Evolutionary conservation across 2,329 filamentous ascomycete genomes (phyloP).

Genomic region (Byssochlamys sp.): DNA sequence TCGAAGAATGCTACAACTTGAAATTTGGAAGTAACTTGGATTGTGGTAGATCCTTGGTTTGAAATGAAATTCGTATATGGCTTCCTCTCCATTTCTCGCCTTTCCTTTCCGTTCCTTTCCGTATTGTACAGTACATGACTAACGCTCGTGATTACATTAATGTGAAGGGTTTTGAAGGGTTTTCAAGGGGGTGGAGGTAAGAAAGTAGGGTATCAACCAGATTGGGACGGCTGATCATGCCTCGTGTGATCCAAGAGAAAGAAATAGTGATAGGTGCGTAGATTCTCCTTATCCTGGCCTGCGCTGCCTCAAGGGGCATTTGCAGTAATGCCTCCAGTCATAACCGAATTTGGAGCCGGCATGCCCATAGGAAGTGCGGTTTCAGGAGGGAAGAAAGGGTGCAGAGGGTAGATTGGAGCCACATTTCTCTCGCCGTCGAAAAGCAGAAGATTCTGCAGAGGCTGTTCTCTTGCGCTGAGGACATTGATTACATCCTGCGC

Average conservation of each 20-base stretch:
- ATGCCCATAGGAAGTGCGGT: conserved; percentile 17
- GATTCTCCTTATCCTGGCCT: no score
- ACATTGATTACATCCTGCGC: conserved; percentile 98
- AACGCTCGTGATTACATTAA: not conserved
- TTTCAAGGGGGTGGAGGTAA: no score
- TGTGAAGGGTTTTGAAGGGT: not conserved
- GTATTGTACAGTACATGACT: not conserved
- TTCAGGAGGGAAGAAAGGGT: conserved; percentile 49
- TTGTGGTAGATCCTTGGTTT: no score
- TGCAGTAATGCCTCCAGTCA: not conserved
- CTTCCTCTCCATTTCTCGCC: not conserved
- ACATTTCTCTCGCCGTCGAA: conserved; percentile 79
- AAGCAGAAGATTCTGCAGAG: conserved; percentile 86
- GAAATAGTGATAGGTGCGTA: no score
- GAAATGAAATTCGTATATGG: no score
- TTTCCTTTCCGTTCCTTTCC: not conserved
- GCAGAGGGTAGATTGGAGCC: conserved; percentile 70
- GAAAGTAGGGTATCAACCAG: no score
- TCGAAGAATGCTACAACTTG: not conserved
- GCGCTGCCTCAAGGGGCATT: not conserved
- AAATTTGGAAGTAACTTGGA: no score
- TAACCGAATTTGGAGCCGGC: conserved; percentile 19
- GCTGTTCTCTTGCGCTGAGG: conserved; percentile 79
- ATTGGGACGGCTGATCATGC: no score
- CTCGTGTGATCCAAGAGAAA: no score